Evolutionary conservation across 2,329 filamentous ascomycete genomes (phyloP), one percentile per base, ranked within the genome.

Genomic region (Diaporthe capsici): DNA sequence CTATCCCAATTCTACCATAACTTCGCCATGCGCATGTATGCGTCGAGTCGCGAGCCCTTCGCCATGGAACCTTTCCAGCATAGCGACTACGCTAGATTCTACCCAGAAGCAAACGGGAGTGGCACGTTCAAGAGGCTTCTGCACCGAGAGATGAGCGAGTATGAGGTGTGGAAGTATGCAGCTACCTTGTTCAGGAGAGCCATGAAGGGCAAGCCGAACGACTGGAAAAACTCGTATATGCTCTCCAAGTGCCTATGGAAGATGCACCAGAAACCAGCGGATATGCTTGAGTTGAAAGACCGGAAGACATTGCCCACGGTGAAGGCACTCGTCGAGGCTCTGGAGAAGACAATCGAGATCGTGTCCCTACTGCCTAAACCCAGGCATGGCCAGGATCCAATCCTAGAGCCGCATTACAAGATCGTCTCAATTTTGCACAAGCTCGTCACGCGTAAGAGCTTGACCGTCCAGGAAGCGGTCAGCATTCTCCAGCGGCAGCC

Each of bases 371-470:
- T 89, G 42, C 88, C 89, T 39, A 91, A 91, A 77, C 89, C 89
- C 6, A 86, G 89, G 20, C 86, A 88, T 81, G 92, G 89, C 28
- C 86, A 85, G 76, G 95, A 98, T 76, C 95, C 94, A 0, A 92
- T 97, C 34, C 89, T 98, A 22, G 96, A 98, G 82, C 96, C 96
- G 4, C 95, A 98, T 82, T 98, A 97, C 87, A 98, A 98, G 85
- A 92, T 98, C 28, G 90, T 97, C 49, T 94, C 94, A 2, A 87
- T 97, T 31, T 85, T 95, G 9, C 92, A 97, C 85, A 98, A 98
- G 83, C 88, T 98, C 34, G 94, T 97, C 22, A 87, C 87, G 47
- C 85, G 86, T 20, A 84, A 85, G 20, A 87, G 90, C 42, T 79
- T 92, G 7, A 77, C 84, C 3, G 84, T 85, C n/a, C 84, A 86